Percentiles rank a stretch among this genome's conserved stretches.
Evolutionary conservation across 371 early-diverging fungal species (phyloP).

Genomic region (Paraphysoderma sedebokerense): DNA sequence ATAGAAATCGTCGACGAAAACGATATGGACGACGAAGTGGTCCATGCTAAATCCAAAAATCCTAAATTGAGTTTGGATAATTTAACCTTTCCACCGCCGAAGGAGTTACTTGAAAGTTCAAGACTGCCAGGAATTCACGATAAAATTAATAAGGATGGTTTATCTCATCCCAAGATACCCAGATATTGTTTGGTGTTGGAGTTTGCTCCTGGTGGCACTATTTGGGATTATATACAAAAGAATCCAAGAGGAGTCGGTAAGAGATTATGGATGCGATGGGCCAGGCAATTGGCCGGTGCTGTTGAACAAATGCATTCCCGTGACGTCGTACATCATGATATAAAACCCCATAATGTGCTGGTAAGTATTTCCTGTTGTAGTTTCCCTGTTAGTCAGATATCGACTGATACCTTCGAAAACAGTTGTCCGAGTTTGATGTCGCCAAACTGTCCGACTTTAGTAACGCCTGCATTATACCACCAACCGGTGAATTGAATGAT

Average conservation of each 20-base stretch:
- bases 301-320: conserved; percentile 40
- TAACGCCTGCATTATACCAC: conserved; percentile 30
- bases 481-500: conserved; percentile 17
- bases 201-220: conserved; percentile 32
- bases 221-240: conserved; percentile 42
- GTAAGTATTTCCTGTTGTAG: too few relatives aligned
- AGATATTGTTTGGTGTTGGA: conserved; percentile 40
- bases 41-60: too few relatives aligned
- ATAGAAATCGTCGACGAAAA: too few relatives aligned
- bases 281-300: conserved; percentile 44
- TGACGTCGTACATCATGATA: conserved; percentile 65
- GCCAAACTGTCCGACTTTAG: conserved; percentile 43
- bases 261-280: conserved; percentile 46
- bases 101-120: neutral
- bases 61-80: neutral
- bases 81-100: neutral
- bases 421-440: conserved; percentile 6
- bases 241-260: conserved; percentile 30
- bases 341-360: conserved; percentile 71
- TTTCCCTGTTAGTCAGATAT: too few relatives aligned
- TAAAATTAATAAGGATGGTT: neutral
- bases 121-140: neutral
- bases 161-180: conserved; percentile 1
- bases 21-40: too few relatives aligned
- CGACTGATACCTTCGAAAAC: too few relatives aligned